Evolutionary conservation across 2,329 filamentous ascomycete species (phyloP), one percentile per base, ranked within the genome.

Genomic region (Aspergillus flavus): DNA sequence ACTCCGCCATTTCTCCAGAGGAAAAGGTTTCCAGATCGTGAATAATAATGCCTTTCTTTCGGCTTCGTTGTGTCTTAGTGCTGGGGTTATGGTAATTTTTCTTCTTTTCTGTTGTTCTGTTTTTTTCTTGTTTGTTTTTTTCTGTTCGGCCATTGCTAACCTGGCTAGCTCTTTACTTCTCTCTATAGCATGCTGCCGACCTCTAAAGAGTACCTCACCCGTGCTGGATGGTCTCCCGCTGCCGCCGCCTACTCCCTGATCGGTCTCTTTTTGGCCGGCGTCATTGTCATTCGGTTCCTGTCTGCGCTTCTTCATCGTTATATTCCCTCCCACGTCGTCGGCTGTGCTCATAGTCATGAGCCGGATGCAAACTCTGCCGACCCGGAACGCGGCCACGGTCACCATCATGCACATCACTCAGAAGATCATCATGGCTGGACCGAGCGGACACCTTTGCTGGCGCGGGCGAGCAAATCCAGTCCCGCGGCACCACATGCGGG

Each of bases 151-250:
- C 32, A 10, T 66, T n/a, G 43, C 62, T 56, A 53, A 48, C 45
- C 32, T 23, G 43, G 45, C 12, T 45, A 97, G 93, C 86, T 97
- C 46, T 97, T 97, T 78, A 97, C 94, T 41, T 89, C 94, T 1
- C 80, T 98, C 34, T 96, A 94, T 77, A 95, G 89, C 78, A 97
- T 98, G 91, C 85, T 98, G 9, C 94, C 94, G 11, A 93, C 92
- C 23, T 89, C 94, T 2, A 93, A 91, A 73, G 83, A 83, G 45
- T 97, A 96, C 73, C 84, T 99, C 4, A 82, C 85, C 63, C 83
- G 88, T 60, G 90, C 88, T 58, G 89, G 88, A 19, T 89, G 89
- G 77, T 84, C 86, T 9, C 83, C 91, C 3, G 86, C 89, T 65
- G 75, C 80, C 2, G 92, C 94, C 6, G 89, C 81, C 4, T 83